Base-by-base conservation (phyloP, 2,329 filamentous ascomycete genomes). In the Aureobasidium sp. region DNA sequence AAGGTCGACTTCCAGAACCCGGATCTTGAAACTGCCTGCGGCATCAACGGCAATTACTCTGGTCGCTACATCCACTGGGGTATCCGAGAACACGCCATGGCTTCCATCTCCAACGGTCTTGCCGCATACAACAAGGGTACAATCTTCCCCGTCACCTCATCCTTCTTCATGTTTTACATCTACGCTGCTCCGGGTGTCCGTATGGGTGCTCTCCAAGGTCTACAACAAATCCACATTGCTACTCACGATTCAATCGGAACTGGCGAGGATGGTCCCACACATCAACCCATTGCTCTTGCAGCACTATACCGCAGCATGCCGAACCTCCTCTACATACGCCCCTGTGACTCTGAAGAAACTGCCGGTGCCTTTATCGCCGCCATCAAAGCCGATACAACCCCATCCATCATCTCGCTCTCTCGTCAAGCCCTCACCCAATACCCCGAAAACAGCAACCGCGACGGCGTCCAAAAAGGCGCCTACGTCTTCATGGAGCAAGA, bases 71-170 rank as follows among this genome's bases (percentile, higher is more conserved):
- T 85, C 64, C 82, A 82, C 68, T 85, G 77, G 68, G 83, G 82
- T 40, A 79, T 85, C 58, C 79, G 83, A 5, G 82, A 85, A 65
- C 82, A 85, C 66, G 82, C 82, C 59, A 86, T 86, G 84, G 77
- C 76, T 2, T 71, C 78, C 31, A 79, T 83, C 25, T 77, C 71
- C 17, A 74, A 74, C 61, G 72, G 72, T 19, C 67, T 74, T 33
- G 70, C 72, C 2, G 72, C 72, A 4, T 74, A 68, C 67, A 66
- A 68, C 47, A 68, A 68, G n/a, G 69, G 71, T 29, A 69, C 68
- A 6, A 69, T 74, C 64, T 61, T 74, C 15, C 72, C 72, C 4
- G 66, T 74, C 31, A 74, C 72, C 6, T 70, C 70, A 42, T 66
- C 65, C 55, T 72, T 72, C 69, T 73, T 74, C 69, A 74, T 74